These are phyloP conservation scores for Gypsophila paniculata DNA, from an alignment of 179 eudicot genomes.

Conservation along the genomic window DNA sequence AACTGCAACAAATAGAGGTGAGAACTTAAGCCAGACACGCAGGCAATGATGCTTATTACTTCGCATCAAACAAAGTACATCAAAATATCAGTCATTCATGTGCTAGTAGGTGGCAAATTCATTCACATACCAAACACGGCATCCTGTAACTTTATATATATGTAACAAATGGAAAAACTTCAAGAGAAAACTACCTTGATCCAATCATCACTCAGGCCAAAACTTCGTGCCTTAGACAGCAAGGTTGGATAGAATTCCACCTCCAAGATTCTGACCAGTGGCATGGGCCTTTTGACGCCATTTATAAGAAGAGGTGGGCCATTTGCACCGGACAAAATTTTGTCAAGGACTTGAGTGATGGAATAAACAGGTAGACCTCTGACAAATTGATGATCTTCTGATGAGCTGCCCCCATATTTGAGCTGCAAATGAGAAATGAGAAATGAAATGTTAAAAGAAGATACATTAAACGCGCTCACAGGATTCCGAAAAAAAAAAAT, in stretches of 20 bases:
- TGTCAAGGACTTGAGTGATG: slow-evolving; percentile 70
- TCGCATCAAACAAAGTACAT: not conserved
- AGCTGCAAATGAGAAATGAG: slow-evolving; percentile 42
- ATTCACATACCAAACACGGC: not conserved
- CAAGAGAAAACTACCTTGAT: slow-evolving; percentile 54
- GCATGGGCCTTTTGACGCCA: slow-evolving; percentile 79
- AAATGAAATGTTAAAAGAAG: slow-evolving; percentile 22
- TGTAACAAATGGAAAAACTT: not conserved
- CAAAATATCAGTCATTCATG: not conserved
- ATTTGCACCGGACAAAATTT: slow-evolving; percentile 65
- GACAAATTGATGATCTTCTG: slow-evolving; percentile 88
- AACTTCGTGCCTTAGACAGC: slow-evolving; percentile 92
- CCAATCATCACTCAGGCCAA: slow-evolving; percentile 81
- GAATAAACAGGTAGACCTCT: slow-evolving; percentile 83
- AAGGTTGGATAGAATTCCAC: slow-evolving; percentile 83
- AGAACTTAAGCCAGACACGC: too few relatives aligned
- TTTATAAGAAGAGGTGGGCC: slow-evolving; percentile 80
- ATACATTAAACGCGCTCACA: slow-evolving; percentile 2
- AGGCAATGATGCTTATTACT: too few relatives aligned
- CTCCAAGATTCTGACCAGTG: slow-evolving; percentile 77
- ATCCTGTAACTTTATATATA: not conserved
- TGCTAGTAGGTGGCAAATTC: not conserved
- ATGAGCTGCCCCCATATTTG: slow-evolving; percentile 62
- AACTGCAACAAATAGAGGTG: not conserved
- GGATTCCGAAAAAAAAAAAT: too few relatives aligned